These are phyloP conservation scores for Mortierella sp. DNA, from an alignment of 371 early-diverging fungal species.

Conservation along the genomic window DNA sequence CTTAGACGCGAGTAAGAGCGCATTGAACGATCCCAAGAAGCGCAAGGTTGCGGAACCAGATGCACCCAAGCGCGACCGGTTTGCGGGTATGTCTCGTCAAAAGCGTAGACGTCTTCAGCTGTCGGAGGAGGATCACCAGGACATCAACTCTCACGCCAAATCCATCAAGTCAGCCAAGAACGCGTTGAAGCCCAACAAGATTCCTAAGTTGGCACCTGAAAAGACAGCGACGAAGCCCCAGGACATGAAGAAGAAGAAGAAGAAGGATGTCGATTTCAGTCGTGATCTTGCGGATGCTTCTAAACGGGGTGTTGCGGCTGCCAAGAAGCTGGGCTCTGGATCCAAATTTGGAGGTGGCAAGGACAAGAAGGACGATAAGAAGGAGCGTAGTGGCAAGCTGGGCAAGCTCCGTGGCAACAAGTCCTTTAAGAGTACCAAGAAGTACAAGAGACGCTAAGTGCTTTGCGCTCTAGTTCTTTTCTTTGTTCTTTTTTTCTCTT, in stretches of 20 bases:
- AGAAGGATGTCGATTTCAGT: conserved; percentile 59
- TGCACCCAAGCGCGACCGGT: conserved; percentile 71
- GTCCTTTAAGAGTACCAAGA: conserved; percentile 54
- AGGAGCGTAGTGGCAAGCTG: conserved; percentile 46
- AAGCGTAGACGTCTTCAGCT: conserved; percentile 72
- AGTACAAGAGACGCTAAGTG: conserved; percentile 56
- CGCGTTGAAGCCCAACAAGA: conserved; percentile 62
- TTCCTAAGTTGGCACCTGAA: conserved; percentile 52
- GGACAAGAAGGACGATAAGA: conserved; percentile 44
- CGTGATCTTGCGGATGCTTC: conserved; percentile 56
- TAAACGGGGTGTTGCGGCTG: conserved; percentile 40
- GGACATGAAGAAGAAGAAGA: conserved; percentile 55
- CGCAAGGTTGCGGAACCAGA: conserved; percentile 50
- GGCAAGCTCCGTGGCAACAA: conserved; percentile 57
- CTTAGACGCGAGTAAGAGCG: conserved; percentile 50
- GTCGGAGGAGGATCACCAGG: conserved; percentile 73
- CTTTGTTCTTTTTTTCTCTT: neutral
- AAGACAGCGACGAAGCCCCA: conserved; percentile 33
- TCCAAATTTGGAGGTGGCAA: conserved; percentile 36
- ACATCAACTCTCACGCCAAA: conserved; percentile 60
- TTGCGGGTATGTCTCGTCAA: conserved; percentile 76
- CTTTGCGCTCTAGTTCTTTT: too few species aligned
- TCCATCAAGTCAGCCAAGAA: conserved; percentile 72
- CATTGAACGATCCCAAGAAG: conserved; percentile 60
- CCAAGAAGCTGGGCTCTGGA: conserved; percentile 42